Conservation (phyloP, 768 basidiomycete genomes). For the Naganishia randhawae region DNA sequence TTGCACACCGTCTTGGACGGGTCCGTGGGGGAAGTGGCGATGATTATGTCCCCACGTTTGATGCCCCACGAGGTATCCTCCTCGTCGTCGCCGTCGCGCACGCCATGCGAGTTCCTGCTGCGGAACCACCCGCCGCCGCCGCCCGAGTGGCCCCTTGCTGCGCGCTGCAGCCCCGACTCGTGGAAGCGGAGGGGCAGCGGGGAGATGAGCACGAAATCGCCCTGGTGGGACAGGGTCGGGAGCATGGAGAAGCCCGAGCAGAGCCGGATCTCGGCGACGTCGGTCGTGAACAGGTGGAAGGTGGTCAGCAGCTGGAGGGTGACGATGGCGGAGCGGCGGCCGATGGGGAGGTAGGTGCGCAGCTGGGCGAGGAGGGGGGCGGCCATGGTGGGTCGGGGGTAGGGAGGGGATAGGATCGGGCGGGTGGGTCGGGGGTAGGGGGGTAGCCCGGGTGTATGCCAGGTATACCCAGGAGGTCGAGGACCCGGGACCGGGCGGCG, state of each 20-base stretch:
- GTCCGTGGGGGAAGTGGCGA: conserved; percentile 66
- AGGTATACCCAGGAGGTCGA: no score
- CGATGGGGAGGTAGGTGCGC: conserved; percentile 14
- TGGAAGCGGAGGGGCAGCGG: conserved; percentile 37
- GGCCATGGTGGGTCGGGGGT: background rate
- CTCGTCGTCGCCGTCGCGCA: conserved; percentile 13
- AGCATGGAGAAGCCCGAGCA: conserved; percentile 51
- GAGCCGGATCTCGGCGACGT: conserved; percentile 40
- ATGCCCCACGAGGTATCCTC: conserved; percentile 44
- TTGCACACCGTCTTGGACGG: conserved; percentile 74
- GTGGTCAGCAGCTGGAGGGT: conserved; percentile 31
- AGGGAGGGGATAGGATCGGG: background rate
- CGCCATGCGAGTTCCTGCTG: conserved; percentile 1
- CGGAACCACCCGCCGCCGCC: background rate
- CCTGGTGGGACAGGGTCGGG: conserved; percentile 48
- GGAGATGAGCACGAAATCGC: conserved; percentile 45
- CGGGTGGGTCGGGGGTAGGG: background rate
- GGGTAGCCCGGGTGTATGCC: no score
- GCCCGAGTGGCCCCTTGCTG: conserved; percentile 8
- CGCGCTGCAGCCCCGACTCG: conserved; percentile 3
- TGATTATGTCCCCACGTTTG: conserved; percentile 71
- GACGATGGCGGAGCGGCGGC: conserved; percentile 25
- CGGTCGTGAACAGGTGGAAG: conserved; percentile 42
- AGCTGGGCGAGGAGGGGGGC: conserved; percentile 21
- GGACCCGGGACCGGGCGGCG: no score